Evolutionary conservation across 352 stramenopile species (phyloP), one percentile per base, ranked within the genome.

Genomic region (Globisporangium heterothallicum): DNA sequence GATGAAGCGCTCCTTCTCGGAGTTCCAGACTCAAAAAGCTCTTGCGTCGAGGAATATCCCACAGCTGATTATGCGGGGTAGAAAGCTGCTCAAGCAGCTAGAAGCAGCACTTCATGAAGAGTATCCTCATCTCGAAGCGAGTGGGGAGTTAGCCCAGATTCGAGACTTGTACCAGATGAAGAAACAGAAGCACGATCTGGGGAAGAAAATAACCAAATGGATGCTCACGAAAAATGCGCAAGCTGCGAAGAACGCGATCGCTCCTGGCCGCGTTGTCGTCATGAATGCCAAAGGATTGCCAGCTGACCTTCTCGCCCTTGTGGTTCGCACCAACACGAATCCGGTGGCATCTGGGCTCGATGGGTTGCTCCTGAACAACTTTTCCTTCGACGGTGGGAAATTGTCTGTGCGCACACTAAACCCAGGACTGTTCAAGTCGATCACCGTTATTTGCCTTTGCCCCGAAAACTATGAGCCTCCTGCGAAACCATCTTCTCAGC

Each of bases 1-100:
- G 95, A 98, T 99, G 68, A 98, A 98, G 67, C 74, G 89, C n/a
- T 96, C 82, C 8, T 99, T 98, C 56, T 97, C 91, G 19, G 92
- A 99, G 66, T 98, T 98, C 65, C 91, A 95, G 41, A 96, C 89
- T 9, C 94, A 98, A 56, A 94, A 92, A 42, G 80, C 78, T 5
- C 64, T 94, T 6, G 68, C 78, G 5, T 82, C 78, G 27, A 88
- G 83, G 53, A 85, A 89, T 35, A 87, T 92, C 38, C 78, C 83
- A 4, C 70, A 84, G 52, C 52, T 89, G 21, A 87, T 94, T 30
- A 66, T 81, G 56, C 84, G 84, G 19, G 77, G 70, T 22, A 74
- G 75, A 49, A 55, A 64, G 21, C 41, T 89, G 36, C 57, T 85
- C 6, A 57, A 74, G 43, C 75, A 72, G 19, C 67, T 90, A 4